phyloP scores from a whole-genome alignment of 306 rosid species.

The Prunus persica region DNA sequence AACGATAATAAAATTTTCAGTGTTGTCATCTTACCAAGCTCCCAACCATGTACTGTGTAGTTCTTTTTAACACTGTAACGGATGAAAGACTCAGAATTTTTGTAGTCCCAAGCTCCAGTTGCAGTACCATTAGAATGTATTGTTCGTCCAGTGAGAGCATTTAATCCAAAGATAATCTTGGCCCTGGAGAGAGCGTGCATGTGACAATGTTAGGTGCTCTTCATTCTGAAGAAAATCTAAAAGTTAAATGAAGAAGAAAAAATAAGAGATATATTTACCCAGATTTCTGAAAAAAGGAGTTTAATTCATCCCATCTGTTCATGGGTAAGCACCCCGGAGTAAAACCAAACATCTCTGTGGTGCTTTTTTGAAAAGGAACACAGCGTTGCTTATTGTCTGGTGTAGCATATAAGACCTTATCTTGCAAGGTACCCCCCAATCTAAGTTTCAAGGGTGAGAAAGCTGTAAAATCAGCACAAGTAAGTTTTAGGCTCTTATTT shows the following conservation, averaged over 20 bases:
- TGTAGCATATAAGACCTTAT: slow-evolving; percentile 69
- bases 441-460: slow-evolving; percentile 87
- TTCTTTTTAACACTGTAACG: slow-evolving; percentile 69
- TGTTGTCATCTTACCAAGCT: slow-evolving; percentile 58
- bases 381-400: slow-evolving; percentile 49
- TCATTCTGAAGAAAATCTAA: slow-evolving; percentile 2
- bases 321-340: slow-evolving; percentile 74
- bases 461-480: slow-evolving; percentile 55
- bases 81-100: slow-evolving; percentile 73
- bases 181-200: slow-evolving; percentile 57
- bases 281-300: slow-evolving; percentile 65
- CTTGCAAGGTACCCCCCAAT: slow-evolving; percentile 90
- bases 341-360: slow-evolving; percentile 59
- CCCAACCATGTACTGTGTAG: slow-evolving; percentile 83
- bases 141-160: slow-evolving; percentile 69
- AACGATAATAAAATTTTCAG: neutral
- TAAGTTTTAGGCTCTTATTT: slow-evolving; percentile 7
- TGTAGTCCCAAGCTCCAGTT: slow-evolving; percentile 66
- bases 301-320: slow-evolving; percentile 90
- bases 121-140: slow-evolving; percentile 33
- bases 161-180: slow-evolving; percentile 75
- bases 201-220: slow-evolving; percentile 19
- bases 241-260: slow-evolving; percentile 5
- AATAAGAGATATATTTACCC: slow-evolving; percentile 48
- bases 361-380: slow-evolving; percentile 43